Base-by-base conservation (phyloP, 306 rosid genomes). In the Corylus avellana region DNA sequence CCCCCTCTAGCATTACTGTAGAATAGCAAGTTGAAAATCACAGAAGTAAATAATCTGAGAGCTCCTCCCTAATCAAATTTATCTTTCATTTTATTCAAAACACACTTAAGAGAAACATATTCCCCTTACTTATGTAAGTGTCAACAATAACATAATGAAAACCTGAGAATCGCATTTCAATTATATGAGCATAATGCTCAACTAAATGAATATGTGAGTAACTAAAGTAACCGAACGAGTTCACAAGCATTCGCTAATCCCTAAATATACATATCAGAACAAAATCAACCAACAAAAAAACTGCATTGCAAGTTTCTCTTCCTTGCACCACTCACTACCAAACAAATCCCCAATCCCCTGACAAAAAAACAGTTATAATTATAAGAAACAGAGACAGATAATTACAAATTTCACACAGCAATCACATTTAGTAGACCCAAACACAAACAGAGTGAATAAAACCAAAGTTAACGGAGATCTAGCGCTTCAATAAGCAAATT, bases 371-470 rank as follows among this genome's bases (percentile, higher is more conserved):
- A 39, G 20, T 22, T 27, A 13, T 22, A 37, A 10, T 13, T 49
- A 29, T n/a, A 22, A 64, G 35, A 51, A 17, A 29, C 50, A 22
- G 12, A 27, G 8, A 4, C 11, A n/a, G 54, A 1, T 5, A 12
- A 5, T 8, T 12, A 69, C 4, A 53, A 68, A 46, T 3, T 17
- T 22, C 59, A 13, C 37, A 20, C 7, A 29, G 55, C n/a, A 58
- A 39, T 58, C 22, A 10, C 58, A 57, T 32, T 54, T 37, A 47
- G 54, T 7, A 59, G 14, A 27, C 1, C 4, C 66, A 17, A 70
- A 37, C 25, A 47, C 68, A 58, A 68, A 63, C 63, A 82, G 50
- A 82, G 56, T 78, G 79, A 84, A 77, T 56, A 59, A 86, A 78
- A 75, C 67, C 17, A 7, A 74, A 75, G 71, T 77, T n/a, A 67